Evolutionary conservation across 2,329 filamentous ascomycete species (phyloP).

Genomic region (Cladophialophora yegresii): DNA sequence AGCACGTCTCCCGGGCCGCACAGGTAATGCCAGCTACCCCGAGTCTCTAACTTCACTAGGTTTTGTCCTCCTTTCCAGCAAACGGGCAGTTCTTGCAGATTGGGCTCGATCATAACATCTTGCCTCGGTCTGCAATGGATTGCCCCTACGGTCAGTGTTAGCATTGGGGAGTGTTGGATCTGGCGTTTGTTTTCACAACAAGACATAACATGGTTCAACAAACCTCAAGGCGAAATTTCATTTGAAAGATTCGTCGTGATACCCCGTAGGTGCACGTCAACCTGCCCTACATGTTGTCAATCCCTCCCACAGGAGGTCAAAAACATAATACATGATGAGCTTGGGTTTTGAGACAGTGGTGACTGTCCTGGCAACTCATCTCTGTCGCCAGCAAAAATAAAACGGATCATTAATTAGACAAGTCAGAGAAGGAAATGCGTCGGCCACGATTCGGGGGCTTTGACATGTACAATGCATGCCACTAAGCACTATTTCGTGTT

Average conservation of each 20-base stretch:
- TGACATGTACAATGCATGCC: neutral
- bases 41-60: constrained; percentile 14
- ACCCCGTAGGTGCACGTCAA: constrained; percentile 37
- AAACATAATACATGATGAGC: neutral
- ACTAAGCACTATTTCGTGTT: neutral
- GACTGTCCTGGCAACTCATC: neutral
- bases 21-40: constrained; percentile 27
- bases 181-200: constrained; percentile 81
- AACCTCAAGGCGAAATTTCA: constrained; percentile 52
- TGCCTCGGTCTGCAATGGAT: constrained; percentile 52
- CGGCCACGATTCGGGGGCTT: neutral
- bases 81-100: constrained; percentile 34
- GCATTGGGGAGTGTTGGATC: constrained; percentile 66
- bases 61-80: constrained; percentile 17
- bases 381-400: neutral
- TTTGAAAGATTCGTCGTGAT: constrained; percentile 24
- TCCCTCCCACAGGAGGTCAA: neutral
- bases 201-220: constrained; percentile 75
- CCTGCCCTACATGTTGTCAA: constrained; percentile 28
- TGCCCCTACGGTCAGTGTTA: constrained; percentile 36
- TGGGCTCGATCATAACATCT: constrained; percentile 71
- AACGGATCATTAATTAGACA: neutral
- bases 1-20: constrained; percentile 33
- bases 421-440: neutral
- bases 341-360: neutral